Evolutionary conservation across 208 protist species (phyloP), one percentile per base, ranked within the genome.

Genomic region (Vickermania spadyakhi): DNA sequence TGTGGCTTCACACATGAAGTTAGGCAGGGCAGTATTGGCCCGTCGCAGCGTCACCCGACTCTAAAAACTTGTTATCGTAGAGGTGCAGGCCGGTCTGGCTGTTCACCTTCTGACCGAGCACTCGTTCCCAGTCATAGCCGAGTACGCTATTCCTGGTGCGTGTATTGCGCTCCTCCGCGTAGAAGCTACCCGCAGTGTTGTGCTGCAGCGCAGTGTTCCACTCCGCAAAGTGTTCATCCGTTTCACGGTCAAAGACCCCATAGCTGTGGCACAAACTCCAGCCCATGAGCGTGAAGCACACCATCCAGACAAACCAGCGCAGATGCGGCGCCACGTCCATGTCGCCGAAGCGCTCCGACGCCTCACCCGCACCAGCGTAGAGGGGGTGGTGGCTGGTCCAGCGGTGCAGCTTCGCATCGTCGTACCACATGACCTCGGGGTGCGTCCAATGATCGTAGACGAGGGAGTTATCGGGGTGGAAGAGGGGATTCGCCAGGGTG

Each of bases 361-460:
- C 72, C 65, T 93, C 86, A 28, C 86, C 82, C 0, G 83, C 73
- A 13, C 83, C 81, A 18, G 81, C 79, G 61, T 91, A 89, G 67
- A 88, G 68, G 21, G 87, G 87, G 61, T 94, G 82, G 57, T 94
- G 88, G 42, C 68, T 73, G 28, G 78, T 76, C 82, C 83, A 94
- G 45, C 84, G 79, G 60, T 94, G 84, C 68, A 94, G 72, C 75
- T 94, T 94, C 14, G 84, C 84, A 56, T 94, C 88, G 68, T 91
- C 88, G 71, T 94, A 94, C 82, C 84, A 91, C 72, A 90, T 79
- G 61, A 94, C 88, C 70, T 94, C 84, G 7, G 88, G 79, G 70
- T 91, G 88, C 49, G 88, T 94, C 84, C 88, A 94, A 76, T 94
- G 88, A 58, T 94, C 88, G 67, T 94, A 94, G 53, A 94, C 88